Base-by-base conservation (phyloP, 805 yeast genomes). In the Metschnikowia vanudenii region DNA sequence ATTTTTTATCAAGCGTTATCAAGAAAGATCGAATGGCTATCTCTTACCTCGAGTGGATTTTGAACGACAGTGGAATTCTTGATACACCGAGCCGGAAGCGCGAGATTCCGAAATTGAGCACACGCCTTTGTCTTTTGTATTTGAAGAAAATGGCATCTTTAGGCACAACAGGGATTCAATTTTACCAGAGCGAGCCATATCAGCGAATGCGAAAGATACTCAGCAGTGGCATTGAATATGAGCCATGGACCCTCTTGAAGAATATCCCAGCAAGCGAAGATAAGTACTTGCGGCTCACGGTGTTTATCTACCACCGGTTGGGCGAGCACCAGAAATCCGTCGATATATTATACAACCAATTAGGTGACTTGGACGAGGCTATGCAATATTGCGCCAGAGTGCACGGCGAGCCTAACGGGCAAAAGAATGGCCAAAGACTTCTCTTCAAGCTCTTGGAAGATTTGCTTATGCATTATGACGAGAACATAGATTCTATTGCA, bases 271-370 rank as follows among this genome's bases (percentile, higher is more conserved):
- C 64, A 3, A 58, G 63, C 22, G 62, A 65, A 28, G 66, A 63
- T 32, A 56, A 55, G 26, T 67, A 61, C 47, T 55, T 76, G 8
- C 67, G 77, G 19, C 70, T 84, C 33, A 74, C 79, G 34, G 80
- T 87, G 0, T 72, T 78, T 38, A 77, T 90, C 2, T 71, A 85
- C 44, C 75, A 75, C 38, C 75, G 79, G 48, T 57, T 85, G 36
- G 82, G 79, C 1, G 80, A 80, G 43, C 88, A 87, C 58, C 73
- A 74, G 10, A 75, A 80, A 41, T 83, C 88, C 0, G 65, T 92
- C 14, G 78, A 79, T 45, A 76, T 88, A 2, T 71, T 82, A 20
- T 80, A 79, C 39, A 72, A 77, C 40, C 80, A 81, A 17, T 62
- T 87, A 37, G 64, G 76, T 3, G 85, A 85, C 57, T 73, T 79